A percentile compares a stretch with the other conserved stretches of the same genome.
These are phyloP conservation scores for Antarctomyces pellizariae DNA, from an alignment of 495 filamentous ascomycete species.

Conservation along the genomic window DNA sequence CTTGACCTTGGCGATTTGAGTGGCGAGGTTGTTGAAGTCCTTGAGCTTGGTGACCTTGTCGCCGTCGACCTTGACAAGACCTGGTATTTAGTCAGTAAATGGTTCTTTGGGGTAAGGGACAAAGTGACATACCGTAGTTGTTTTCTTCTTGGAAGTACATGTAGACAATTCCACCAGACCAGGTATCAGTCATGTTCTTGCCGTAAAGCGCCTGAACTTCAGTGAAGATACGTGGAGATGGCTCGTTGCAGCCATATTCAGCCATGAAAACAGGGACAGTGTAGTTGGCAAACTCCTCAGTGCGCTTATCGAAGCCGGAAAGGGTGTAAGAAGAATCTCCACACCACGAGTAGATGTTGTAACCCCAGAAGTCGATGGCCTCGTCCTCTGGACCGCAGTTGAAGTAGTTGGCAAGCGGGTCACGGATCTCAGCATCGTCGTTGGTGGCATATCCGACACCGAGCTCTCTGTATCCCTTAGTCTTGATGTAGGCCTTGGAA, in stretches of 20 bases:
- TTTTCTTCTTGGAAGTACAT: conserved; percentile 92
- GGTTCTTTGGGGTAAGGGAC: conserved; percentile 7
- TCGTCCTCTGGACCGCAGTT: conserved; percentile 48
- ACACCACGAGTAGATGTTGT: conserved; percentile 99
- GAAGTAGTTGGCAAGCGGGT: conserved; percentile 67
- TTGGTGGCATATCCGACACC: conserved; percentile 91
- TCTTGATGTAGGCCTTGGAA: conserved; percentile 75
- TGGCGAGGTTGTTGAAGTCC: conserved; percentile 56
- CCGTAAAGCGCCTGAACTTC: conserved; percentile 75
- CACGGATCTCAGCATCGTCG: conserved; percentile 62
- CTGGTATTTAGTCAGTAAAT: conserved; percentile 7
- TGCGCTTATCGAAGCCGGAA: conserved; percentile 61
- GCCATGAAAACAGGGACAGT: conserved; percentile 90
- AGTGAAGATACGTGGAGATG: conserved; percentile 51
- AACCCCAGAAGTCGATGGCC: conserved; percentile 88
- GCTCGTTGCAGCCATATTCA: conserved; percentile 87
- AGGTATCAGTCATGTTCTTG: conserved; percentile 54
- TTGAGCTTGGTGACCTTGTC: conserved; percentile 32
- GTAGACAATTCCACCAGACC: conserved; percentile 90
- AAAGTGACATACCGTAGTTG: conserved; percentile 40
- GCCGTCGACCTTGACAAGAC: conserved; percentile 41
- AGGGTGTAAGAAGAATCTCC: conserved; percentile 45
- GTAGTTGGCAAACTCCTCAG: conserved; percentile 65
- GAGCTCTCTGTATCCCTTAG: conserved; percentile 51
- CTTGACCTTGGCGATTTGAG: conserved; percentile 39